A percentile compares a stretch with the other conserved stretches of the same genome.
Evolutionary conservation across 2,329 filamentous ascomycete genomes (phyloP).

Genomic region (Arachnomyces sp.): DNA sequence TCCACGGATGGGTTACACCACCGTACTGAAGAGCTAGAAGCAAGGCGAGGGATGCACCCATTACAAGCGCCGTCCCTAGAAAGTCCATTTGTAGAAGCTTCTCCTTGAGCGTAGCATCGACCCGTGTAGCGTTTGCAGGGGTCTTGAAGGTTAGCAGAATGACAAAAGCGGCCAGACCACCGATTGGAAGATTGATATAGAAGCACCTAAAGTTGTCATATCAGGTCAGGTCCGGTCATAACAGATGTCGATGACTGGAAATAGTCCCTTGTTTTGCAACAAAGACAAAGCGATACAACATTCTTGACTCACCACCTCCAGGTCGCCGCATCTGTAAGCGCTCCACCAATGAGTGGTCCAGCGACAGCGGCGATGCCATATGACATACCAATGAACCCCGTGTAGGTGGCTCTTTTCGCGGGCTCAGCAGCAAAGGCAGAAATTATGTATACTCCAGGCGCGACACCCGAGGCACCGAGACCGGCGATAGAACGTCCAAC

Average conservation of each 20-base stretch:
- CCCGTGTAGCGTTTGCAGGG: constrained; percentile 11
- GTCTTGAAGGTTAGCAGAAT: constrained; percentile 19
- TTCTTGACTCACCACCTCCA: constrained; percentile 24
- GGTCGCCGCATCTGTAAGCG: constrained; percentile 16
- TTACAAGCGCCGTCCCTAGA: constrained; percentile 52
- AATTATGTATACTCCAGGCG: constrained; percentile 14
- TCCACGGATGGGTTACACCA: constrained; percentile 22
- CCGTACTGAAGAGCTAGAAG: constrained; percentile 57
- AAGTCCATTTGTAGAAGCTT: constrained; percentile 42
- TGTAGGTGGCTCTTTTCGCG: constrained; percentile 9
- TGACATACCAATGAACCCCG: constrained; percentile 11
- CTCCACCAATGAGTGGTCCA: constrained; percentile 11
- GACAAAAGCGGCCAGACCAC: constrained; percentile 28
- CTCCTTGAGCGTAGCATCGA: constrained; percentile 13
- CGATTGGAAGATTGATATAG: constrained; percentile 32
- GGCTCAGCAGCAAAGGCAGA: constrained; percentile 9
- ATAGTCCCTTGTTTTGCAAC: neutral
- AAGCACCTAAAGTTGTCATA: constrained; percentile 19
- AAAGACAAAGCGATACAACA: neutral
- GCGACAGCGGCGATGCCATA: constrained; percentile 9
- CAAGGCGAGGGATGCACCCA: constrained; percentile 53
- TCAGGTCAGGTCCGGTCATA: neutral
- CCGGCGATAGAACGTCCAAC: constrained; percentile 24
- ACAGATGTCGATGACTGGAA: no score
- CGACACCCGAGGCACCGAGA: constrained; percentile 18